Evolutionary conservation across 2,329 filamentous ascomycete species (phyloP), one percentile per base, ranked within the genome.

Genomic region (Colletotrichum sp.): DNA sequence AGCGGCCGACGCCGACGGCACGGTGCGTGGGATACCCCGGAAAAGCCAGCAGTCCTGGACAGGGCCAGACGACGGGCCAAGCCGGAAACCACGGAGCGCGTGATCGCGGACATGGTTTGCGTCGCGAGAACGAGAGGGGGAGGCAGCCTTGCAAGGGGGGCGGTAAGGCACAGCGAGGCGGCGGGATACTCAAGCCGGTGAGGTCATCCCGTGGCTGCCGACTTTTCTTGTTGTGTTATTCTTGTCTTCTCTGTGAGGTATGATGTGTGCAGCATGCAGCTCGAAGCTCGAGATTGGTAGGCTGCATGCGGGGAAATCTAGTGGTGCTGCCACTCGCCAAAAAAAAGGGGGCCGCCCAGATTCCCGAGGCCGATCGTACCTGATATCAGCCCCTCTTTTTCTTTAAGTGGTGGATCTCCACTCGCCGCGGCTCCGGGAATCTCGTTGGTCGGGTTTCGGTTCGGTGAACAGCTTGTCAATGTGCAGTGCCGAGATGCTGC

Each of bases 91-190:
- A 48, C 32, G 57, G 63, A 38, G 32, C 36, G 61, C 24, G 57
- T 32, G 26, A 21, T 13, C 15, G 43, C 30, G 69, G 55, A 32
- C 57, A 67, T 72, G 69, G 69, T 67, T 64, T 48, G 6, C n/a
- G 43, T 48, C 69, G 30, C 73, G 63, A 75, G 69, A 73, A 58
- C 72, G 58, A 72, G 61, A 72, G 72, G 69, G 68, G 34, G 52
- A 30, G 32, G 30, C 18, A 21, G 43, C 43, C 43, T 48, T 48
- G 43, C n/a, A 48, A 48, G 43, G 69, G 12, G 26, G 58, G 18
- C 7, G 58, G 28, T 30, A 32, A 34, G 28, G 30, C 58, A 61
- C 28, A 60, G 28, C 57, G 13, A 30, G 5, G 18, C 28, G 30
- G 58, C 30, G 58, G 26, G 38, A 36, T 18, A 28, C 38, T 9